Base-by-base conservation (phyloP, 116 monocot species). In the Papilionanthe hybrid region DNA sequence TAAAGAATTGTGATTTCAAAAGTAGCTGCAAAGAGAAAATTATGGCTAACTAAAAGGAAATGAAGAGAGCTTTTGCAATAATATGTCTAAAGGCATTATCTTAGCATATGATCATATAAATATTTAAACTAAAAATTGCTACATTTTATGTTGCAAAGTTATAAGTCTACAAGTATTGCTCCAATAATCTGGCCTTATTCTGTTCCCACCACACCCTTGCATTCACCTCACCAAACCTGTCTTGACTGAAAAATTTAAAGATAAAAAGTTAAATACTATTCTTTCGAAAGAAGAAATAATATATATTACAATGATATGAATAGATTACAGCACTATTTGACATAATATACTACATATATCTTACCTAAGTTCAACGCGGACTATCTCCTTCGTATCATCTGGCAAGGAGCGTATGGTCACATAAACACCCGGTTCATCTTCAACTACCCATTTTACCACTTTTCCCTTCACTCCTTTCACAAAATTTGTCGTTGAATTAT, bases 161-260 rank as follows among this genome's bases (percentile, higher is more conserved):
- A 3, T 15, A 32, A 53, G 53, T 4, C 44, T 73, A 73, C 44
- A 73, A 44, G 44, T 87, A 85, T 17, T 80, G 78, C 29, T 82
- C 53, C 10, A 78, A 48, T 60, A 87, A 72, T 23, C 82, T 80
- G 68, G 78, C 72, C n/a, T 90, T 87, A 73, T 87, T 87, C 55
- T 87, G 83, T 47, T 87, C 83, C 87, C 87, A 87, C 90, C 87
- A 90, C 17, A 83, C 80, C 65, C 78, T 87, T 78, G 90, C 87
- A 58, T 83, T 90, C 75, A 85, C 85, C 75, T 85, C 80, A 9
- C 85, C 85, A 67, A 90, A 90, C 23, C 76, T 84, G 71, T 90
- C 87, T 50, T 30, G 19, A 42, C 13, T 75, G 50, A 45, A 77
- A 47, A 19, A 19, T 49, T 20, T 45, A 28, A 9, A 32, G 32